phyloP scores from a whole-genome alignment of 768 basidiomycete genomes.

The Hysterangium stoloniferum region DNA sequence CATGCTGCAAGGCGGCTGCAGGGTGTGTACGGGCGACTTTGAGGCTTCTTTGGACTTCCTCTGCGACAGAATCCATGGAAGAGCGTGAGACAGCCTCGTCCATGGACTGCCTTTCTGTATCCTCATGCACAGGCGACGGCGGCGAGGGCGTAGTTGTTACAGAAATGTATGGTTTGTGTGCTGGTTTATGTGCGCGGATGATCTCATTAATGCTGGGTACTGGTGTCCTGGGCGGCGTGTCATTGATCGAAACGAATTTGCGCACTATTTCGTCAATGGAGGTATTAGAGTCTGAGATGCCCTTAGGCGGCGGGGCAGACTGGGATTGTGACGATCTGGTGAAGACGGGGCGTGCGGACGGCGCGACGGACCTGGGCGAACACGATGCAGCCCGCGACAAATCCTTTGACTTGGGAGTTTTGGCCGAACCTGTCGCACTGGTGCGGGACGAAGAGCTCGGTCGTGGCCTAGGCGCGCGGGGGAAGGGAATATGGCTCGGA shows the following conservation, averaged over 20 bases:
- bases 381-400: not conserved
- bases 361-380: not conserved
- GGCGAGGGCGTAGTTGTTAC: not conserved
- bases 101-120: not conserved
- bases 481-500: slow-evolving; percentile 18
- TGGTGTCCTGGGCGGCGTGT: slow-evolving; percentile 34
- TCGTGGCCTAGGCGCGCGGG: slow-evolving; percentile 22
- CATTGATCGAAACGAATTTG: slow-evolving; percentile 3
- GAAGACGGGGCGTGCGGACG: not conserved
- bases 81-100: slow-evolving; percentile 50
- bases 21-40: slow-evolving; percentile 42
- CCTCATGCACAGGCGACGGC: not conserved
- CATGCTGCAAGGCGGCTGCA: slow-evolving; percentile 28
- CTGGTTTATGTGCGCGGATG: slow-evolving; percentile 72
- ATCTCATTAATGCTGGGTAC: slow-evolving; percentile 86
- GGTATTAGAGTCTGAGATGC: not conserved
- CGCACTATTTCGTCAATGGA: slow-evolving; percentile 15
- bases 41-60: slow-evolving; percentile 68
- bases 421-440: not conserved
- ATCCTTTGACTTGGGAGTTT: not conserved
- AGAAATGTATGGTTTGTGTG: slow-evolving; percentile 20
- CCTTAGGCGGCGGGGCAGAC: not conserved
- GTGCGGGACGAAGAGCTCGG: slow-evolving; percentile 16
- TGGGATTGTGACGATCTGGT: not conserved
- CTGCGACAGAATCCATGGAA: slow-evolving; percentile 80